Evolutionary conservation across 2,329 filamentous ascomycete genomes (phyloP).

Genomic region (Phialophora verrucosa): DNA sequence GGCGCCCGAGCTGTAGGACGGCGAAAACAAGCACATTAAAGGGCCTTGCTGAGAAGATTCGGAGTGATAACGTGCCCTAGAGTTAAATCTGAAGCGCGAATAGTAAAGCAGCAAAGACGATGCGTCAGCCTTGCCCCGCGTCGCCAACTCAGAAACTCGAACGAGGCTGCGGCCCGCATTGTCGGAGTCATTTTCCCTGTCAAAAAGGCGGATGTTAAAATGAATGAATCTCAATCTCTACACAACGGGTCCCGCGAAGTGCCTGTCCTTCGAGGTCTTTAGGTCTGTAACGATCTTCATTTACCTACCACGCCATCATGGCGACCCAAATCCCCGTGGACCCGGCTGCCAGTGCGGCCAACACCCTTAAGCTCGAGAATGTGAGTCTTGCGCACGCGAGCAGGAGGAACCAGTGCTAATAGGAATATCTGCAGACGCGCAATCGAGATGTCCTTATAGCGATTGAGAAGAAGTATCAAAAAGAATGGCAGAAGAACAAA

Average conservation of each 20-base stretch:
- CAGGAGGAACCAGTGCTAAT: conserved; percentile 9
- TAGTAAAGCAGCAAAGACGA: background rate
- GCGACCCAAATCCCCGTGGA: conserved; percentile 63
- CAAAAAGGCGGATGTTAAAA: background rate
- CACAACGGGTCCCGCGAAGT: background rate
- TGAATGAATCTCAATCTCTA: conserved; percentile 5
- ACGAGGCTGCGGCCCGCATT: conserved; percentile 5
- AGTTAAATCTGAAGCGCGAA: background rate
- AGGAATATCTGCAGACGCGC: conserved; percentile 65
- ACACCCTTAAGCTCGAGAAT: conserved; percentile 70
- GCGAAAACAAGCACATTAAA: background rate
- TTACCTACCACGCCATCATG: conserved; percentile 45
- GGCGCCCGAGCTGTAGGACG: conserved; percentile 57
- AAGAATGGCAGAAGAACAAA: conserved; percentile 75
- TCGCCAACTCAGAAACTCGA: background rate
- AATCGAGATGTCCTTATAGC: conserved; percentile 83
- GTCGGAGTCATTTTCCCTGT: conserved; percentile 6
- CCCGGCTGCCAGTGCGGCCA: conserved; percentile 60
- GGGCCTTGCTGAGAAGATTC: background rate
- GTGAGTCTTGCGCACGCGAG: conserved; percentile 42
- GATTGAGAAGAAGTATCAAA: conserved; percentile 90
- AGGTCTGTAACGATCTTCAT: background rate
- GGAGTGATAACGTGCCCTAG: background rate
- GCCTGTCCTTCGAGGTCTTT: background rate
- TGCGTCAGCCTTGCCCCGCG: conserved; percentile 12